Evolutionary conservation across 2,329 filamentous ascomycete species (phyloP).

Genomic region (Pseudogymnoascus sp.): DNA sequence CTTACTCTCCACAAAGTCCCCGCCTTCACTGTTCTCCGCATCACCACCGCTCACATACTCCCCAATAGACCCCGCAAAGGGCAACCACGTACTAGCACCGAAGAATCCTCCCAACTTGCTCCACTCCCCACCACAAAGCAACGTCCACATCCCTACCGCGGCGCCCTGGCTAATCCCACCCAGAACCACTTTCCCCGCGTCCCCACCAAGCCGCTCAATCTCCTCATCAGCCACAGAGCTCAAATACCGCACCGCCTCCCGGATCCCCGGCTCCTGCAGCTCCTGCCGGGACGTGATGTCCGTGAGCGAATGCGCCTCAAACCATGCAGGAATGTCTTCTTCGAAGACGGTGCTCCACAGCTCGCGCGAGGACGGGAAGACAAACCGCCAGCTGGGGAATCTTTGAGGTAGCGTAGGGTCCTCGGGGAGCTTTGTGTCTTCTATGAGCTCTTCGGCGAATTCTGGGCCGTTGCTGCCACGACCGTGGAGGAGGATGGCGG

Average conservation of each 20-base stretch:
- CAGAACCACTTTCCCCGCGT: conserved; percentile 36
- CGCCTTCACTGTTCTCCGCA: neutral
- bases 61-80: conserved; percentile 33
- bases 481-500: conserved; percentile 36
- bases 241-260: conserved; percentile 34
- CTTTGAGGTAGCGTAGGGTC: conserved; percentile 26
- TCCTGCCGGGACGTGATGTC: conserved; percentile 36
- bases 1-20: neutral
- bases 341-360: conserved; percentile 37
- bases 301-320: conserved; percentile 37
- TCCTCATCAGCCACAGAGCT: conserved; percentile 32
- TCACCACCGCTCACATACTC: conserved; percentile 10
- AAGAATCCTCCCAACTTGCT: conserved; percentile 35
- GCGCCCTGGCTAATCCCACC: conserved; percentile 48
- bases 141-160: conserved; percentile 36
- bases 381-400: conserved; percentile 37
- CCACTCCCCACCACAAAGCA: conserved; percentile 28
- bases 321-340: conserved; percentile 43
- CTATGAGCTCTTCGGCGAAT: conserved; percentile 31
- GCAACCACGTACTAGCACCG: conserved; percentile 41
- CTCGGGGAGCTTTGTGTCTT: conserved; percentile 16
- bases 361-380: conserved; percentile 43
- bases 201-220: conserved; percentile 22
- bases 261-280: conserved; percentile 38
- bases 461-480: conserved; percentile 30